Conservation (phyloP, 345 rosid species). For the Rhodamnia argentea region DNA sequence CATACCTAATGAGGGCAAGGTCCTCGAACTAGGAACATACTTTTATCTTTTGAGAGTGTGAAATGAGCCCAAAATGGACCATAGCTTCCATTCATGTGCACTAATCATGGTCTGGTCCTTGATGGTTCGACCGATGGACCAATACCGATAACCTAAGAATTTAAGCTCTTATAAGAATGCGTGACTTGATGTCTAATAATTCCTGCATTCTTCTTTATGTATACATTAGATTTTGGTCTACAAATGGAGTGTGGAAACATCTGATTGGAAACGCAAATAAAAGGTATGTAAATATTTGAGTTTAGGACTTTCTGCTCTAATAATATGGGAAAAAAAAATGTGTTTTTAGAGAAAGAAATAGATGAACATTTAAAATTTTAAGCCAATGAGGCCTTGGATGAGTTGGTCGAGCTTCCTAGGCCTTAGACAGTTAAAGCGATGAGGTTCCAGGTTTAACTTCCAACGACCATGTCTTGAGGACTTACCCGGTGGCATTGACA, state of each 20-base stretch:
- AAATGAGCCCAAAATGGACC: background rate
- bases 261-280: background rate
- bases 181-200: background rate
- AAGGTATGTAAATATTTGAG: background rate
- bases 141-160: background rate
- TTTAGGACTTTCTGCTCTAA: background rate
- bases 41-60: background rate
- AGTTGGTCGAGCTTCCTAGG: too few relatives aligned
- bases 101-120: background rate
- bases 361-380: too few relatives aligned
- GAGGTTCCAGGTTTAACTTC: too few relatives aligned
- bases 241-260: background rate
- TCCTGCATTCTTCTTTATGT: background rate
- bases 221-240: background rate
- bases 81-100: background rate
- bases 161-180: background rate
- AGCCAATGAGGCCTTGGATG: too few relatives aligned
- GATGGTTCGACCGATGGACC: background rate
- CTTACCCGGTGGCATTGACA: too few relatives aligned
- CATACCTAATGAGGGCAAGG: too few relatives aligned
- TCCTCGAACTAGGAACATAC: background rate
- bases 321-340: too few relatives aligned
- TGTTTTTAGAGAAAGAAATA: background rate
- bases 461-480: too few relatives aligned
- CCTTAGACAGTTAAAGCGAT: too few relatives aligned